Percentiles rank a stretch among this genome's conserved stretches.
Evolutionary conservation across 164 flowering plant species (phyloP).

Genomic region (Tetracentron sinense): DNA sequence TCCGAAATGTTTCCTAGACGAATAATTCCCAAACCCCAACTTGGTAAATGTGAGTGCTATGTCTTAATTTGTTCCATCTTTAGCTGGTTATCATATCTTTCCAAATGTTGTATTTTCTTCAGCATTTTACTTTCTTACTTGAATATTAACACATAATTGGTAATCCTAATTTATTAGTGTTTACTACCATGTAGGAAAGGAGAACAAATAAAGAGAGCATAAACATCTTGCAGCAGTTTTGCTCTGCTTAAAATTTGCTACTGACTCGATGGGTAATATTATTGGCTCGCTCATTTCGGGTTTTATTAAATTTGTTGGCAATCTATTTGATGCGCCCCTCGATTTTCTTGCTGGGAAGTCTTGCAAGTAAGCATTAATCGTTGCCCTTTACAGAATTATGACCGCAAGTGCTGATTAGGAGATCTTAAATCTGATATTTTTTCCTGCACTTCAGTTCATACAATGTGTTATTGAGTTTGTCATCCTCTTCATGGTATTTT

Average conservation of each 20-base stretch:
- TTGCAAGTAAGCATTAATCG: constrained; percentile 33
- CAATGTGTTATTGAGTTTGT: too few relatives aligned
- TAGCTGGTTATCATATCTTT: background rate
- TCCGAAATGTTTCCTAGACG: too few relatives aligned
- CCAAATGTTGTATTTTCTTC: background rate
- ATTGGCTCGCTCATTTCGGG: constrained; percentile 41
- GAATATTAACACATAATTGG: too few relatives aligned
- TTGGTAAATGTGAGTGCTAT: background rate
- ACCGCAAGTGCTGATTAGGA: too few relatives aligned
- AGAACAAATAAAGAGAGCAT: background rate
- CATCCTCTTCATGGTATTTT: background rate
- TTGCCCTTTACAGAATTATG: background rate
- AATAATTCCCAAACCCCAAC: background rate
- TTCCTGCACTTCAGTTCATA: background rate
- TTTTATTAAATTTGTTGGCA: constrained; percentile 24
- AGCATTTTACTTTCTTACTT: background rate
- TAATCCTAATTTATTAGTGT: too few relatives aligned
- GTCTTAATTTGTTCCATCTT: background rate
- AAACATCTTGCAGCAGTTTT: background rate
- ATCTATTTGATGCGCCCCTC: constrained; percentile 43
- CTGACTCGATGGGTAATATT: constrained; percentile 39
- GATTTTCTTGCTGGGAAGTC: constrained; percentile 53
- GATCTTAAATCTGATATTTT: too few relatives aligned
- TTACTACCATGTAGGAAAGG: background rate
- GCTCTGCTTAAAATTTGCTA: background rate